phyloP scores from a whole-genome alignment of 805 yeast genomes.

The Lipomyces starkeyi region DNA sequence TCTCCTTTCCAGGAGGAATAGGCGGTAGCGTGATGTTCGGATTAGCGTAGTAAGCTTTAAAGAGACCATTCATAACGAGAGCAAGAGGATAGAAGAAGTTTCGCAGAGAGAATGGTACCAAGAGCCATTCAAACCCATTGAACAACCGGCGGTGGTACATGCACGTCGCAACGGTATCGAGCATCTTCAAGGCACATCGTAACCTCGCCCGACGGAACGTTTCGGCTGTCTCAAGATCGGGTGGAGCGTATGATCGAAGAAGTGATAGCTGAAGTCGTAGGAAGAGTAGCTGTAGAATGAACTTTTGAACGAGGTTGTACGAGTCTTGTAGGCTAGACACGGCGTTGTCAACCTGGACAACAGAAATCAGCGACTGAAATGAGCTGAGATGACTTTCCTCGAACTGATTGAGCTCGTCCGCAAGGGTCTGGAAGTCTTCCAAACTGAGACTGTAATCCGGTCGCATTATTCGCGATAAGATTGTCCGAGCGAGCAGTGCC shows the following conservation, averaged over 20 bases:
- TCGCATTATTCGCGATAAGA: constrained; percentile 17
- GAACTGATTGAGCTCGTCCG: constrained; percentile 17
- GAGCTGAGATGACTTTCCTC: constrained; percentile 32
- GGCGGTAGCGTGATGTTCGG: constrained; percentile 19
- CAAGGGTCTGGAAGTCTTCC: constrained; percentile 16
- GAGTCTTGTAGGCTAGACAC: constrained; percentile 32
- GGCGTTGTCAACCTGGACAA: constrained; percentile 24
- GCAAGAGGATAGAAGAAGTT: constrained; percentile 24
- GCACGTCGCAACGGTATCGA: constrained; percentile 32
- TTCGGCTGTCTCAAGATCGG: constrained; percentile 15
- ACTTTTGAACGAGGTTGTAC: constrained; percentile 31
- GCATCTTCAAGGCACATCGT: constrained; percentile 26
- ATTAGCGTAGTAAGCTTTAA: constrained; percentile 22
- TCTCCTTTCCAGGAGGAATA: constrained; percentile 3
- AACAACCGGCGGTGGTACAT: constrained; percentile 21
- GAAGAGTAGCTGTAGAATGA: constrained; percentile 24
- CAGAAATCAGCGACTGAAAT: constrained; percentile 29
- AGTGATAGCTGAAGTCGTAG: constrained; percentile 29
- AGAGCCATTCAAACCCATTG: constrained; percentile 31
- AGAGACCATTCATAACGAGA: constrained; percentile 23
- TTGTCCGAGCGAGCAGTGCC: constrained; percentile 27
- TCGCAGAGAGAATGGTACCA: constrained; percentile 26
- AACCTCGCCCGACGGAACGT: constrained; percentile 18
- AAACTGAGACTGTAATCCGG: constrained; percentile 16
- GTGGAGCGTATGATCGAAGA: constrained; percentile 26